Base-by-base conservation (phyloP, 2,329 filamentous ascomycete genomes). In the Fusarium verrucosum region DNA sequence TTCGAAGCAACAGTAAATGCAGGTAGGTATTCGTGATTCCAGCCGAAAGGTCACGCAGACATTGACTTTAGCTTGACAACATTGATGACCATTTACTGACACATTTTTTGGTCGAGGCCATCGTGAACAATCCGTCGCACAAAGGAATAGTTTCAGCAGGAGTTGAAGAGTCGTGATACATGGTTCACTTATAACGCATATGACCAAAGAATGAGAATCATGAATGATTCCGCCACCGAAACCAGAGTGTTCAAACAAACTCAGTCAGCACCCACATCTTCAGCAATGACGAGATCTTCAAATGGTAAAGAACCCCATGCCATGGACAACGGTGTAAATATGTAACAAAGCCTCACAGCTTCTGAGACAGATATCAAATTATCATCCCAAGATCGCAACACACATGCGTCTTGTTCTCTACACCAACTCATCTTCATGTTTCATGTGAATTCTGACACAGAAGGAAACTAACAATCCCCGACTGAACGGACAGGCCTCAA, bases 401-500 rank as follows among this genome's bases (percentile, higher is more conserved):
- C 26, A 47, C 22, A 22, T 47, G 45, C 43, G 46, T 16, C 36
- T 44, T 42, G 45, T 32, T 28, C 20, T 49, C 49, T 50, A 50
- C 44, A 36, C 37, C 37, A 45, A 38, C 30, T 45, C 16, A 65
- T 45, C 40, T 22, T 10, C 45, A 41, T 40, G 53, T 66, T 67
- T 63, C 49, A 58, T 38, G 13, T 33, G 28, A 61, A 38, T 19
- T 25, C 46, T 7, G 35, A 36, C 45, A 37, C 30, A 50, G 16
- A 37, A 19, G n/a, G 16, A 33, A 19, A 59, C 56, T 28, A 50
- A 45, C 33, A 44, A 36, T 54, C 23, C 30, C 35, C 58, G 33
- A 50, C 52, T 37, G 41, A 50, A 44, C 32, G 26, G 40, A 28
- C 47, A 58, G 53, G 63, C 50, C 55, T 64, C 40, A 50, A 62